phyloP scores from a whole-genome alignment of 2,329 filamentous ascomycete species.

The Aspergillus sp. region DNA sequence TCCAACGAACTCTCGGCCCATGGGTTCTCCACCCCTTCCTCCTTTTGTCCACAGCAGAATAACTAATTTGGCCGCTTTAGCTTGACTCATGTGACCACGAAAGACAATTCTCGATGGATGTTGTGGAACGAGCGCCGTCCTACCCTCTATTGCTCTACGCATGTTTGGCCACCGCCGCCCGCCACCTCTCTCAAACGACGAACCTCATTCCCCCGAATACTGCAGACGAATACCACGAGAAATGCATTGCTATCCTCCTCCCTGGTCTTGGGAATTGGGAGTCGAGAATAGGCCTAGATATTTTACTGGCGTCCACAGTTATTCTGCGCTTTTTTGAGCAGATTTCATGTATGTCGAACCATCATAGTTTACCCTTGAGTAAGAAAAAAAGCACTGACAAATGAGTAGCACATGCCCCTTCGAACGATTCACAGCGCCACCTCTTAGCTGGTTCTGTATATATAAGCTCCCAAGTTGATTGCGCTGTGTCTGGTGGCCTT shows the following conservation, averaged over 20 bases:
- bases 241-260: slow-evolving; percentile 36
- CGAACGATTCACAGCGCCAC: slow-evolving; percentile 35
- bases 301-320: slow-evolving; percentile 35
- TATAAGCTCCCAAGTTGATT: slow-evolving; percentile 35
- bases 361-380: background rate
- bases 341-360: slow-evolving; percentile 30
- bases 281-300: slow-evolving; percentile 32
- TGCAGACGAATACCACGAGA: slow-evolving; percentile 36
- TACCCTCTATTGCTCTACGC: slow-evolving; percentile 34
- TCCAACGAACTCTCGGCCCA: slow-evolving; percentile 31
- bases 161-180: slow-evolving; percentile 35
- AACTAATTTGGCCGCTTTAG: slow-evolving; percentile 20
- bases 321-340: slow-evolving; percentile 38
- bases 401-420: slow-evolving; percentile 29
- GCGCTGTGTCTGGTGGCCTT: slow-evolving; percentile 32
- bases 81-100: slow-evolving; percentile 34
- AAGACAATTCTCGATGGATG: slow-evolving; percentile 31
- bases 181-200: slow-evolving; percentile 33
- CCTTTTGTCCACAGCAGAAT: background rate
- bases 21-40: slow-evolving; percentile 26
- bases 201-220: slow-evolving; percentile 28
- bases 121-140: slow-evolving; percentile 30
- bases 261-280: slow-evolving; percentile 32
- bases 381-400: slow-evolving; percentile 10
- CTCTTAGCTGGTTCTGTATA: slow-evolving; percentile 37